Percentiles rank a stretch among this genome's conserved stretches.
phyloP scores from a whole-genome alignment of 2,329 filamentous ascomycete species.

The Ophiostoma pallidulum region DNA sequence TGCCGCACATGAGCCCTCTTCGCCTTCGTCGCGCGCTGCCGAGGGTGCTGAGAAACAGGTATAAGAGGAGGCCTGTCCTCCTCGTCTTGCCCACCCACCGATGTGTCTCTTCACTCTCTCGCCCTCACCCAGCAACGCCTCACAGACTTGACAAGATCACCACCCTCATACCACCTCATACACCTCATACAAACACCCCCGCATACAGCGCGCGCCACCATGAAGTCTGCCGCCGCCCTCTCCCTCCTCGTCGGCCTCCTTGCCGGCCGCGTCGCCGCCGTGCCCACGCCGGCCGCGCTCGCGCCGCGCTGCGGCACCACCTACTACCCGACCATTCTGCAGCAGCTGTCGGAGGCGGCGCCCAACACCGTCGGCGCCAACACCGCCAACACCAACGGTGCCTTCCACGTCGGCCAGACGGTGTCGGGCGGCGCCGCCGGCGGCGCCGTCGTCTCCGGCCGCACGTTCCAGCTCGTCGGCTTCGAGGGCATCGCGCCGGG shows the following conservation, averaged over 20 bases:
- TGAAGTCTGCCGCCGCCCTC: constrained; percentile 7
- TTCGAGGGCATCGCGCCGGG: constrained; percentile 9
- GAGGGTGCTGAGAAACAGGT: too few species aligned
- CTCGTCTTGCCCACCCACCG: too few species aligned
- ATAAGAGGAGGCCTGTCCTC: too few species aligned
- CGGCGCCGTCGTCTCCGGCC: too few species aligned
- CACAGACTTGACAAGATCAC: too few species aligned
- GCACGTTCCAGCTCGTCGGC: constrained; percentile 14
- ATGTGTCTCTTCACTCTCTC: too few species aligned
- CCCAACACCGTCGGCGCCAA: constrained; percentile 9
- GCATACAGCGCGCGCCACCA: not conserved
- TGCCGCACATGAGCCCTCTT: too few species aligned
- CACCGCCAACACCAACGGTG: constrained; percentile 4
- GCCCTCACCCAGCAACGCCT: too few species aligned
- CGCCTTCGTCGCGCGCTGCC: too few species aligned
- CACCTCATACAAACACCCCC: too few species aligned
- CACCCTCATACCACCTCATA: too few species aligned
- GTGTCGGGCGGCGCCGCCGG: not conserved
- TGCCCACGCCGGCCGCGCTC: constrained; percentile 7
- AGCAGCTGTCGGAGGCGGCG: constrained; percentile 9
- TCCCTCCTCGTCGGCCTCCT: constrained; percentile 3
- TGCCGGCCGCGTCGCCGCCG: constrained; percentile 1
- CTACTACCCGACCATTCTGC: constrained; percentile 13
- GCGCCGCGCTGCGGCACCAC: constrained; percentile 11
- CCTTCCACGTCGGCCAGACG: constrained; percentile 8